Base-by-base conservation (phyloP, 371 early-diverging fungal genomes). In the Lichtheimia hyalospora region DNA sequence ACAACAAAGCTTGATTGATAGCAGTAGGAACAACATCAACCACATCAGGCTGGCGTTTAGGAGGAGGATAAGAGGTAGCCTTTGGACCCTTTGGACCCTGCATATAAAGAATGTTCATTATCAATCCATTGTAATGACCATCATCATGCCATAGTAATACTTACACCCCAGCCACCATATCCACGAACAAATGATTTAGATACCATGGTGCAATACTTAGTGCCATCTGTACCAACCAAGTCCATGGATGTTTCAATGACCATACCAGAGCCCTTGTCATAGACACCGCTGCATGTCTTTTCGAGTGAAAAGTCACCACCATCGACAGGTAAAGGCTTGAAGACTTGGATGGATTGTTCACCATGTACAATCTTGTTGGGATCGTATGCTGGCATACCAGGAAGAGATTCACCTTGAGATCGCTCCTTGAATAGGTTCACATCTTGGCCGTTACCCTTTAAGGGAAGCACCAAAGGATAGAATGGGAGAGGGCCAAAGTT, bases 351-450 rank as follows among this genome's bases (percentile, higher is more conserved):
- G 44, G 75, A 68, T 61, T 89, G 90, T 60, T 90, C 92, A 46
- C 92, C 92, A 60, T 92, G 90, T 0, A 92, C 87, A 39, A 92
- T 82, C 28, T 75, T 77, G 70, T 87, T 88, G 50, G 88, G 84
- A 58, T 92, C 89, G 64, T 79, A 85, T 50, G 77, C 75, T 21
- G 91, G 88, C 62, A 91, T 74, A 43, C 89, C 89, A 23, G 87
- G 84, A 39, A 78, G 54, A 23, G 71, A 57, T 3, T 70, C 77
- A 23, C 73, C 71, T 15, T 63, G 64, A 3, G 62, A 58, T 23
- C 74, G 70, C n/a, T 83, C 79, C 27, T 79, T 82, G 57, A 87
- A 91, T 2, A 81, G 71, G 61, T 87, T 88, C 54, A 90, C 86
- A 59, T 89, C 85, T 39, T 68, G 69, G 34, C 69, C 71, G 51